Conservation (phyloP, 176 grass and related monocot genomes). For the Oryza longistaminata region DNA sequence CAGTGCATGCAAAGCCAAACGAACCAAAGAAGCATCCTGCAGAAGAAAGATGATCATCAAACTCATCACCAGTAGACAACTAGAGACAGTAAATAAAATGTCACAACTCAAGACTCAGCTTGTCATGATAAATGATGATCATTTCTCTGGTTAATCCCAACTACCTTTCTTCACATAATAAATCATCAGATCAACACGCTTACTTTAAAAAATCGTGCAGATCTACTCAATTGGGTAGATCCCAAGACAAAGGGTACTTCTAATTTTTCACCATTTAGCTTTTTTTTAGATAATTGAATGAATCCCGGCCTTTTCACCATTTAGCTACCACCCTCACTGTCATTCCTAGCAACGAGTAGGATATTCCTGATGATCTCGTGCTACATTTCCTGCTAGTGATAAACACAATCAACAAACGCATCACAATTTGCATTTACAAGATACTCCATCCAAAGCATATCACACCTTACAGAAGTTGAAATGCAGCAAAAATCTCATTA, state of each 20-base stretch:
- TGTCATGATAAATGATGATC: neutral
- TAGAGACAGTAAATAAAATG: neutral
- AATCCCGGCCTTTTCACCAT: too few species aligned
- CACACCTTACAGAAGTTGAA: neutral
- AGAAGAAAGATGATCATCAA: slow-evolving; percentile 31
- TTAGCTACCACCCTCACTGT: neutral
- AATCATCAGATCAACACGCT: neutral
- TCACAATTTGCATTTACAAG: neutral
- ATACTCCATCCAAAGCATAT: neutral
- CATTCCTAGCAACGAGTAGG: neutral
- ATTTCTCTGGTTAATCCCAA: neutral
- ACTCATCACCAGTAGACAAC: neutral
- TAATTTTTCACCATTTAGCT: neutral
- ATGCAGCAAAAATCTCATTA: neutral
- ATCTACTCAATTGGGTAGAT: neutral
- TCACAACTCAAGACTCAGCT: neutral
- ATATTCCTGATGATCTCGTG: neutral
- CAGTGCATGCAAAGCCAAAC: slow-evolving; percentile 70
- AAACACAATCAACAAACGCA: neutral
- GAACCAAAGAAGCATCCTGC: slow-evolving; percentile 80
- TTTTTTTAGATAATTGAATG: too few species aligned
- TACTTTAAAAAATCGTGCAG: neutral
- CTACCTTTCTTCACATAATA: neutral
- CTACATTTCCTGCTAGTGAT: neutral
- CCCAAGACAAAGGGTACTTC: neutral